phyloP scores from a whole-genome alignment of 805 yeast species.

The Ogataea trehaloabstinens region DNA sequence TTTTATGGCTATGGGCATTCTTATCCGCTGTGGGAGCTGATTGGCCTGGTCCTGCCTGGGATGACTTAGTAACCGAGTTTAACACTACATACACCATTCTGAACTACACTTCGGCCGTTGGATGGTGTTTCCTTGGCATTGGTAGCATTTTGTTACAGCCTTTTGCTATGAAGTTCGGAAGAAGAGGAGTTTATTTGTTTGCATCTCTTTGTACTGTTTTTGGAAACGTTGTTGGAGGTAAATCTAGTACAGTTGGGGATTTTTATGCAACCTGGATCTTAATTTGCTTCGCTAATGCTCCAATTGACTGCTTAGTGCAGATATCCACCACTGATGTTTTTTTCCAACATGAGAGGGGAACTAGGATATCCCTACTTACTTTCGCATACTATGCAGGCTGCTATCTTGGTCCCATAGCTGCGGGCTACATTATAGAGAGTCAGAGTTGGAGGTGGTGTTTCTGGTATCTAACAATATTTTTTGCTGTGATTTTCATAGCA shows the following conservation, averaged over 20 bases:
- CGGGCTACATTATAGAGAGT: constrained; percentile 39
- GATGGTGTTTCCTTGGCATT: constrained; percentile 34
- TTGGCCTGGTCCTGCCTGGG: constrained; percentile 37
- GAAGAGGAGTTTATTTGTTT: constrained; percentile 26
- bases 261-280: constrained; percentile 25
- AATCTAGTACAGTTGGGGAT: constrained; percentile 27
- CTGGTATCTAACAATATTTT: constrained; percentile 35
- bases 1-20: constrained; percentile 38
- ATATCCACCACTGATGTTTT: constrained; percentile 37
- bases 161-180: constrained; percentile 30
- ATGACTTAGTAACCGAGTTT: constrained; percentile 32
- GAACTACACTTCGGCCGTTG: constrained; percentile 30
- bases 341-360: constrained; percentile 40
- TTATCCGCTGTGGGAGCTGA: constrained; percentile 32
- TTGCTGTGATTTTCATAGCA: constrained; percentile 32
- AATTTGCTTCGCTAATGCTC: constrained; percentile 27
- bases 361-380: constrained; percentile 37
- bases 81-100: constrained; percentile 32
- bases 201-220: constrained; percentile 27
- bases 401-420: constrained; percentile 42
- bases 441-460: constrained; percentile 43
- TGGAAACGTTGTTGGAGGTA: constrained; percentile 34
- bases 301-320: constrained; percentile 43
- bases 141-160: constrained; percentile 54
- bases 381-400: constrained; percentile 44